Base-by-base conservation (phyloP, 2,329 filamentous ascomycete genomes). In the Claviceps humidiphila region DNA sequence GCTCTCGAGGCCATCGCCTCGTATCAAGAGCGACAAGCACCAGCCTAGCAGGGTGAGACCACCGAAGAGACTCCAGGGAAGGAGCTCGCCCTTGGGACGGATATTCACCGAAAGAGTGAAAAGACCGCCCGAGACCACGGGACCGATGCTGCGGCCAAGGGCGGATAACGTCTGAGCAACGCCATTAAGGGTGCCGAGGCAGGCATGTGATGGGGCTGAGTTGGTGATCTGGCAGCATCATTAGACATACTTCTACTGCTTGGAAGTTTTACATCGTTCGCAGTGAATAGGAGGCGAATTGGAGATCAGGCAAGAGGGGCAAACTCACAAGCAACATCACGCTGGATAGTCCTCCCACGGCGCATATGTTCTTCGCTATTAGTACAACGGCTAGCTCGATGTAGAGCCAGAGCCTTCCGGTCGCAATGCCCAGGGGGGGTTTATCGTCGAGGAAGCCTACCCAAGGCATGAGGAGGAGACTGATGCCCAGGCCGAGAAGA, bases 91-190 rank as follows among this genome's bases (percentile, higher is more conserved):
- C 62, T 89, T 93, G 2, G 84, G 86, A 11, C 76, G 72, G 5
- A 95, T 75, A 48, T 78, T 76, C 0, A 81, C 84, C 0, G 89
- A 84, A 1, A 91, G 72, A 0, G 88, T 88, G 66, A 95, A 98
- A 0, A 98, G 73, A 0, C 83, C 83, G 0, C 93, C 93, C 0
- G 89, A 93, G 0, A 95, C 72, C 58, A 97, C 90, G 0, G 93
- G 93, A 0, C 93, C 93, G 0, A 89, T 78, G 44, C 90, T 89
- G 54, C 93, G 82, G 8, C 93, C 93, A 0, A 87, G 88, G 0
- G 93, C 93, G 0, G 89, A 95, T 0, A 98, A 80, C 0, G 89
- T 95, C 67, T 98, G 93, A 0, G 93, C 93, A 37, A 97, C 78
- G 9, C 93, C 93, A 62, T 98, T 96, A 26, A 98, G 75, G 0